Evolutionary conservation across 768 basidiomycete genomes (phyloP).

Genomic region (Mycena rebaudengoi): DNA sequence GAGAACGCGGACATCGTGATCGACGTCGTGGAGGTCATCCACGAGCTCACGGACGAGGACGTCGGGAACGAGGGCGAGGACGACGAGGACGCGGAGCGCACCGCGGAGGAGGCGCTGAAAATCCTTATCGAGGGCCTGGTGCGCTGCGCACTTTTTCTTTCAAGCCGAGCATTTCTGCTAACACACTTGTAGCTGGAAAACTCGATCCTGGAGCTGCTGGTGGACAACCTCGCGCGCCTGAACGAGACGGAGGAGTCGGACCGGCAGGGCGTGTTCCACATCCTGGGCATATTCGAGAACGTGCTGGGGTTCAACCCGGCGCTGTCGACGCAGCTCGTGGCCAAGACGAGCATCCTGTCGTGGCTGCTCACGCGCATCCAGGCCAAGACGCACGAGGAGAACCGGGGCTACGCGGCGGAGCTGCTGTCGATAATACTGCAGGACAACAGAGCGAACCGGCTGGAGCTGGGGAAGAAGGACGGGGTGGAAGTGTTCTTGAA

Average conservation of each 20-base stretch:
- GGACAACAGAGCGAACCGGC: conserved; percentile 70
- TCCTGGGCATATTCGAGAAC: conserved; percentile 96
- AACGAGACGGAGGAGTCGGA: conserved; percentile 93
- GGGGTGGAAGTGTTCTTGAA: conserved; percentile 83
- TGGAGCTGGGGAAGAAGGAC: conserved; percentile 73
- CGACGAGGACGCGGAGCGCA: conserved; percentile 69
- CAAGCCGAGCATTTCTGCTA: background rate
- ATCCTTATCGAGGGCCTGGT: conserved; percentile 81
- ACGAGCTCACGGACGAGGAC: conserved; percentile 97
- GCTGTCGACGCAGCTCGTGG: conserved; percentile 72
- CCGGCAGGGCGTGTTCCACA: conserved; percentile 90
- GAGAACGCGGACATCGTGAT: conserved; percentile 99
- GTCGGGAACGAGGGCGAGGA: conserved; percentile 80
- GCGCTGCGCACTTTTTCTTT: conserved; percentile 39
- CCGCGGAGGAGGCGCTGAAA: conserved; percentile 73
- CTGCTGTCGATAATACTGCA: conserved; percentile 92
- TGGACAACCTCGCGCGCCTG: conserved; percentile 88
- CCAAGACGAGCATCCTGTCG: conserved; percentile 75
- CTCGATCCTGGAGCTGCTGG: conserved; percentile 86
- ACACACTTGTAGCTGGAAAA: conserved; percentile 69
- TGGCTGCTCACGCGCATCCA: conserved; percentile 86
- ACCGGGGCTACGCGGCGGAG: conserved; percentile 93
- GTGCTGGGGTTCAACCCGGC: conserved; percentile 85
- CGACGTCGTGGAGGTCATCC: conserved; percentile 90
- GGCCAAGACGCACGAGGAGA: conserved; percentile 82